These are phyloP conservation scores for Yamadazyma jaroonii DNA, from an alignment of 1,139 yeast species.

Conservation along the genomic window DNA sequence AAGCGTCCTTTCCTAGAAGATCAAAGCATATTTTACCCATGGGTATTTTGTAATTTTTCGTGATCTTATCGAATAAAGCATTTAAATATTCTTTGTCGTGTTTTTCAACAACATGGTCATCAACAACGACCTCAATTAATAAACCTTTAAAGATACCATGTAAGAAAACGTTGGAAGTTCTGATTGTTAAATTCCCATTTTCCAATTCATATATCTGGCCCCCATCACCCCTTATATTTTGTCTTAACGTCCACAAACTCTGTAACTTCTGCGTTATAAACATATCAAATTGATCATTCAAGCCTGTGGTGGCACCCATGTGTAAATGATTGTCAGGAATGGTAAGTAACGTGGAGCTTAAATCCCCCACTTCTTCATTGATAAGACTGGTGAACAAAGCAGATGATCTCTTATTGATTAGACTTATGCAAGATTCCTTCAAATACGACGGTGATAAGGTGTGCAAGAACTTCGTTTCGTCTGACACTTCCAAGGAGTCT, in stretches of 20 bases:
- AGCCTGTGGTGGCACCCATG: slow-evolving; percentile 46
- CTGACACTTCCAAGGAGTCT: slow-evolving; percentile 25
- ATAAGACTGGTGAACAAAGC: slow-evolving; percentile 43
- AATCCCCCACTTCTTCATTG: slow-evolving; percentile 33
- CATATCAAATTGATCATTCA: slow-evolving; percentile 49
- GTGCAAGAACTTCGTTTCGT: slow-evolving; percentile 50
- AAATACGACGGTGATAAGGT: slow-evolving; percentile 57
- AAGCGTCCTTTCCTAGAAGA: slow-evolving; percentile 24
- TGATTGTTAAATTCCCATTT: slow-evolving; percentile 43
- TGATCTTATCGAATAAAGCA: slow-evolving; percentile 26
- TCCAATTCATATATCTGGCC: slow-evolving; percentile 59
- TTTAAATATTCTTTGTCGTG: slow-evolving; percentile 15
- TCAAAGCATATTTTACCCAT: slow-evolving; percentile 36
- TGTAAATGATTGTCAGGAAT: slow-evolving; percentile 40
- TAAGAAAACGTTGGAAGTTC: slow-evolving; percentile 68
- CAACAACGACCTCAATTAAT: slow-evolving; percentile 53
- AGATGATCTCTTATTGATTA: slow-evolving; percentile 47
- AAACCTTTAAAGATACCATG: slow-evolving; percentile 77
- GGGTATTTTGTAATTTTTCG: slow-evolving; percentile 39
- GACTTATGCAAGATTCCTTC: slow-evolving; percentile 48
- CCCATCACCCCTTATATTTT: slow-evolving; percentile 76
- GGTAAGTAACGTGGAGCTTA: slow-evolving; percentile 18
- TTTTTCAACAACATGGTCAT: slow-evolving; percentile 17
- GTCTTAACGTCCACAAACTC: slow-evolving; percentile 70
- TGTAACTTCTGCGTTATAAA: slow-evolving; percentile 57